Evolutionary conservation across 139 green algal species (phyloP), one percentile per base, ranked within the genome.

Genomic region (Chlamydomonas sp.): DNA sequence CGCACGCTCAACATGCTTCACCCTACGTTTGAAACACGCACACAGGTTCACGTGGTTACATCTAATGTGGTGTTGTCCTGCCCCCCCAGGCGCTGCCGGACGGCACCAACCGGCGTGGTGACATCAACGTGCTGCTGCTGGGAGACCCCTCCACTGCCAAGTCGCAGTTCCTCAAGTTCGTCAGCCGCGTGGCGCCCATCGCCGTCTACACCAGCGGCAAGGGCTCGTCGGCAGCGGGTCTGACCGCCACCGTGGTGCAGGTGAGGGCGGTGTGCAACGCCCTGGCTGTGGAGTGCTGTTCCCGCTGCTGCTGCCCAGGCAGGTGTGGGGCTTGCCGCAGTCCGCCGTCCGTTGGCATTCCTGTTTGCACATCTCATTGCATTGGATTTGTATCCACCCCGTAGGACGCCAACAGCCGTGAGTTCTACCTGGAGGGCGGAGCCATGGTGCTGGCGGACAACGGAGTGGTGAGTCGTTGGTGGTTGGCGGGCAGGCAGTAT

Each of bases 81-180:
- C 3, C 57, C 80, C 59, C 60, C 86, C 93, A 97, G 95, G 92
- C 89, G 10, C 93, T 99, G 90, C 95, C 96, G 16, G 96, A 99
- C 85, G 96, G 95, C 92, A 98, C 96, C 20, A 91, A 90, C 49
- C 92, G 98, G 10, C 89, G 98, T 63, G 98, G 98, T 7, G 98
- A 99, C 91, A 98, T 99, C 94, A 99, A 99, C 88, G 98, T 99
- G 75, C 94, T 98, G 85, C 95, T 99, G 89, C 95, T 99, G 59
- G 98, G 98, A 61, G 98, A 99, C 92, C 98, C 98, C 79, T 99
- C 97, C 63, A 99, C 97, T 6, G 98, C 97, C 90, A 99, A 99
- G 95, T 98, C 95, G 2, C 98, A 99, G 93, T 99, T 99, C 92
- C 96, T 99, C 7, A 99, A 99, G 93, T 98, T 97, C 91, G 95